phyloP scores from a whole-genome alignment of 1,284 basidiomycete genomes.

The Ustilago cynodontis region DNA sequence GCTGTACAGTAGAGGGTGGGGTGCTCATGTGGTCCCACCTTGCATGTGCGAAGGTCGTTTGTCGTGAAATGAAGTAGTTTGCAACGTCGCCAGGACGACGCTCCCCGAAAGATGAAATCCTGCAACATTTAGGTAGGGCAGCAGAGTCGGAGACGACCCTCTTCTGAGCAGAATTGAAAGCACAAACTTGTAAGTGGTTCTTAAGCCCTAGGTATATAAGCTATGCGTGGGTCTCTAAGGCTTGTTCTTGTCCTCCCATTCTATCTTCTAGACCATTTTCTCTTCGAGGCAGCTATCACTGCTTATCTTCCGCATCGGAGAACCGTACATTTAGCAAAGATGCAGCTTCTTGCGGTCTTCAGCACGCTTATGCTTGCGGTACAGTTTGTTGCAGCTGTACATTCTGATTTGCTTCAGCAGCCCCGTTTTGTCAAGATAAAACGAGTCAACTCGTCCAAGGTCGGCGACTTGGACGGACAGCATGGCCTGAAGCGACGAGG shows the following conservation, averaged over 20 bases:
- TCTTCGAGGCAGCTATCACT: not conserved
- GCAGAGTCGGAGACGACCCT: no score
- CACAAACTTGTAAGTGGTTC: no score
- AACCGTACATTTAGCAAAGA: not conserved
- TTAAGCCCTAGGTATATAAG: not conserved
- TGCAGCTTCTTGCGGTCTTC: slow-evolving; percentile 24
- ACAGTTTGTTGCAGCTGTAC: slow-evolving; percentile 24
- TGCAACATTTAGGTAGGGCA: no score
- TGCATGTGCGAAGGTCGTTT: not conserved
- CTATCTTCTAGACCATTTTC: not conserved
- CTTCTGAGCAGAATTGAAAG: no score
- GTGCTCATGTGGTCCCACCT: slow-evolving; percentile 13
- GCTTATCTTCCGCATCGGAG: not conserved
- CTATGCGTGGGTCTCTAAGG: not conserved
- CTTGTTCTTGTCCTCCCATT: not conserved
- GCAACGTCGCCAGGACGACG: slow-evolving; percentile 23
- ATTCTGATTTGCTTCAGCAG: not conserved
- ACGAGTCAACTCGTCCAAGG: not conserved
- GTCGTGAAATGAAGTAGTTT: slow-evolving; percentile 8
- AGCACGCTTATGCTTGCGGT: not conserved
- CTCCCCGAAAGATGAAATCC: slow-evolving; percentile 6
- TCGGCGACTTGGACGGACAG: not conserved
- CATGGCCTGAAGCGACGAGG: slow-evolving; percentile 7
- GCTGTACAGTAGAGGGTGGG: not conserved
- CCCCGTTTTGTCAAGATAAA: slow-evolving; percentile 20